Percentiles rank a stretch among this genome's conserved stretches.
phyloP scores from a whole-genome alignment of 164 flowering plant genomes.

The Stephania japonica region DNA sequence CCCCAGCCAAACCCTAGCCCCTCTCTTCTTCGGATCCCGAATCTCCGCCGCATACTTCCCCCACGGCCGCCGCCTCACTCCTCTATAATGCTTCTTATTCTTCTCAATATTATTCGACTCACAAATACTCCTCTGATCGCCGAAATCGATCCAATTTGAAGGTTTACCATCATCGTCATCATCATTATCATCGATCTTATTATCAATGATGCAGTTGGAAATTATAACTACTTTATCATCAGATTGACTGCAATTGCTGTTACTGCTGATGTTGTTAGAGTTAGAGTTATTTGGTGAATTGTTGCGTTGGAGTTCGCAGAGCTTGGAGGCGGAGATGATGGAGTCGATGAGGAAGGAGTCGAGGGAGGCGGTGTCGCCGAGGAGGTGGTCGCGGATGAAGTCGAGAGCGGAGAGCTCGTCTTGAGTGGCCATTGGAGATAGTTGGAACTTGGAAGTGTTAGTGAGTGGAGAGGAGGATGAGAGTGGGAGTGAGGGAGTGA shows the following conservation, averaged over 20 bases:
- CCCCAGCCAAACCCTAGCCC: constrained; percentile 43
- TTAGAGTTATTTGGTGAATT: too few relatives aligned
- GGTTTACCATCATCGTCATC: too few relatives aligned
- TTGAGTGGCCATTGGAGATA: constrained; percentile 24
- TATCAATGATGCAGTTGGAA: too few relatives aligned
- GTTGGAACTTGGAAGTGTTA: neutral
- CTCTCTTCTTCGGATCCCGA: constrained; percentile 30
- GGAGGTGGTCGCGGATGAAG: constrained; percentile 29
- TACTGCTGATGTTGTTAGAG: too few relatives aligned
- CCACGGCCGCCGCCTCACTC: constrained; percentile 45
- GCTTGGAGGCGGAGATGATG: too few relatives aligned
- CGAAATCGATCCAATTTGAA: neutral
- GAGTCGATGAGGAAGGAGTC: constrained; percentile 10
- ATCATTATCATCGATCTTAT: too few relatives aligned
- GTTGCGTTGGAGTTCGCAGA: too few relatives aligned
- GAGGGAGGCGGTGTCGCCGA: constrained; percentile 23
- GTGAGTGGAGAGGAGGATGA: neutral
- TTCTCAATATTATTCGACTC: constrained; percentile 13
- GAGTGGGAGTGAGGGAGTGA: neutral
- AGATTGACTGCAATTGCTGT: too few relatives aligned
- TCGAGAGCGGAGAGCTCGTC: constrained; percentile 31
- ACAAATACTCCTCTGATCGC: neutral
- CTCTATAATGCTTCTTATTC: constrained; percentile 24
- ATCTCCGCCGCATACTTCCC: constrained; percentile 49
- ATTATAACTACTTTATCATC: too few relatives aligned